A percentile compares a stretch with the other conserved stretches of the same genome.
These are phyloP conservation scores for Geotrichum europaeum DNA, from an alignment of 1,139 yeast species.

Conservation along the genomic window DNA sequence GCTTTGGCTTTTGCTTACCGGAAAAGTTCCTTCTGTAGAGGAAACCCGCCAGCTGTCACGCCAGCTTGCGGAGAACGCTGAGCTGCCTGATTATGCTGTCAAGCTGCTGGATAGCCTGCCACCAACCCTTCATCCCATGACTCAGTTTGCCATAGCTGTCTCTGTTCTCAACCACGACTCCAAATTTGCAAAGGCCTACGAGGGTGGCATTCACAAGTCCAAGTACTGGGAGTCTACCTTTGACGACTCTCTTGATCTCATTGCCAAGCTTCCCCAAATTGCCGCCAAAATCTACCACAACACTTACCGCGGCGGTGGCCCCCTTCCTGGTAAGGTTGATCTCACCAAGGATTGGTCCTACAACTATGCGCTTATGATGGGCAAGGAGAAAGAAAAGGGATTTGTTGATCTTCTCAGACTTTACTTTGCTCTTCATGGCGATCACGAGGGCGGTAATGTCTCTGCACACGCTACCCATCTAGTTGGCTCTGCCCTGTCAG, in stretches of 20 bases:
- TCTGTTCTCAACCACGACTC: conserved; percentile 90
- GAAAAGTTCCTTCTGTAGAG: conserved; percentile 73
- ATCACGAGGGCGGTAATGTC: conserved; percentile 98
- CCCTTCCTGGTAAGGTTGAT: conserved; percentile 61
- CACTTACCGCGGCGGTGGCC: conserved; percentile 75
- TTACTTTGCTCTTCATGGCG: conserved; percentile 91
- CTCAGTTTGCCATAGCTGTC: conserved; percentile 89
- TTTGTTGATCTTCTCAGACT: conserved; percentile 88
- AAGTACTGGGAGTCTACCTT: conserved; percentile 91
- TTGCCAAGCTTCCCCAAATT: conserved; percentile 87
- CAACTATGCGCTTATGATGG: conserved; percentile 79
- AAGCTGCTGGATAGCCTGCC: conserved; percentile 81
- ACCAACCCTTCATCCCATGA: conserved; percentile 90
- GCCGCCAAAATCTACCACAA: conserved; percentile 94
- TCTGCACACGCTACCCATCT: conserved; percentile 96
- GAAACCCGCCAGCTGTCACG: conserved; percentile 72
- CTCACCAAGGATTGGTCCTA: conserved; percentile 82
- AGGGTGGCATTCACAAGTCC: conserved; percentile 76
- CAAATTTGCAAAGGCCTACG: conserved; percentile 85
- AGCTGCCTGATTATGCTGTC: conserved; percentile 77
- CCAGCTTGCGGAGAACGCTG: conserved; percentile 80
- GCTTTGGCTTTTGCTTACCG: conserved; percentile 88
- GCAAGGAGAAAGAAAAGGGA: conserved; percentile 72
- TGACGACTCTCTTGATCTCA: conserved; percentile 82
- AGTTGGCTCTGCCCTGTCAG: conserved; percentile 92